Evolutionary conservation across 140 eudicot species (phyloP).

Genomic region (Cichorium intybus): DNA sequence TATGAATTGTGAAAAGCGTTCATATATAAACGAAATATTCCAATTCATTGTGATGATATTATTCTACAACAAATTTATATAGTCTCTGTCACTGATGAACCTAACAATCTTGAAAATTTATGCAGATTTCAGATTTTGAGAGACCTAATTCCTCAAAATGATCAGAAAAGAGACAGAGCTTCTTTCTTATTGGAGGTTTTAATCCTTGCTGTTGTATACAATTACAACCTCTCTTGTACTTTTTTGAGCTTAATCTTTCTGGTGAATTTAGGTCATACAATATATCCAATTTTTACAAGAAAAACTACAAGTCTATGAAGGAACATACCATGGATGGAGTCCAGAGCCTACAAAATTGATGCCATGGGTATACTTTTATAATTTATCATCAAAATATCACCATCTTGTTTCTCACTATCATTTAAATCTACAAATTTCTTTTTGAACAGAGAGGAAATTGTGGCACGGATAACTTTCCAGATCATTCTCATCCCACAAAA

Average conservation of each 20-base stretch:
- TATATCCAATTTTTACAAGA: slow-evolving; percentile 84
- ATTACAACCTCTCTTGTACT: neutral
- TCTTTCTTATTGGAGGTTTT: slow-evolving; percentile 90
- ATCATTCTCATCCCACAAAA: slow-evolving; percentile 50
- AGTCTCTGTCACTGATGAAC: neutral
- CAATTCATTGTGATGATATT: neutral
- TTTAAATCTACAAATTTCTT: slow-evolving; percentile 10
- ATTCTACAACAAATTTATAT: neutral
- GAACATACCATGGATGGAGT: slow-evolving; percentile 72
- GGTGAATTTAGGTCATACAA: slow-evolving; percentile 61
- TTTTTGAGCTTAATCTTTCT: neutral
- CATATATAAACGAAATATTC: neutral
- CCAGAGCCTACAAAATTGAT: slow-evolving; percentile 58
- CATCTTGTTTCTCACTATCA: neutral
- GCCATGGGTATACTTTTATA: slow-evolving; percentile 62
- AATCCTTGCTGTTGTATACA: slow-evolving; percentile 1
- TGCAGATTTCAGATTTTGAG: slow-evolving; percentile 81
- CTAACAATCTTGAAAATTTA: slow-evolving; percentile 10
- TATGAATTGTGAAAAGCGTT: neutral
- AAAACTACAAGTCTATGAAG: slow-evolving; percentile 70
- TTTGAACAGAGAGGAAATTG: slow-evolving; percentile 52
- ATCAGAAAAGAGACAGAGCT: slow-evolving; percentile 93
- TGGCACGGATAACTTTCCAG: slow-evolving; percentile 55
- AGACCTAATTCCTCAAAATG: slow-evolving; percentile 87
- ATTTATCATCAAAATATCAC: neutral